These are phyloP conservation scores for Aspergillus avenaceus DNA, from an alignment of 495 filamentous ascomycete species.

Conservation along the genomic window DNA sequence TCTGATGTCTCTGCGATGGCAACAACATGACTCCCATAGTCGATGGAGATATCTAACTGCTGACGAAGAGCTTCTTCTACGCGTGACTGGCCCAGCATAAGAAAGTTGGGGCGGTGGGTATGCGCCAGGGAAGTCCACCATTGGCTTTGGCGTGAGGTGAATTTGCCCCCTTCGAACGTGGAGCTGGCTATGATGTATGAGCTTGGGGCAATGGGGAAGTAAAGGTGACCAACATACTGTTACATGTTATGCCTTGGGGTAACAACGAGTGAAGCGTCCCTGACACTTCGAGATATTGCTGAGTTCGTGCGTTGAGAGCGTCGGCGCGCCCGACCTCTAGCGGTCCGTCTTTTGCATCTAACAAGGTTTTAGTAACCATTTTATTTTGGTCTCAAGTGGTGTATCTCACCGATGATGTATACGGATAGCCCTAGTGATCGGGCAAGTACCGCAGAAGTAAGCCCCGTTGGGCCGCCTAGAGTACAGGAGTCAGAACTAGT, in stretches of 20 bases:
- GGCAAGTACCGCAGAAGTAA: not conserved
- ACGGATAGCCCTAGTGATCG: not conserved
- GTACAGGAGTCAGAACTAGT: not conserved
- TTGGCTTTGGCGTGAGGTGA: conserved; percentile 4
- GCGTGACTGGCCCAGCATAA: conserved; percentile 4
- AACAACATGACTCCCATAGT: not conserved
- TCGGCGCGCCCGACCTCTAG: conserved; percentile 1
- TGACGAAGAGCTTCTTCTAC: not conserved
- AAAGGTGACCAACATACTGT: conserved; percentile 6
- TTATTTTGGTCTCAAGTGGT: not conserved
- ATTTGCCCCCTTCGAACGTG: conserved; percentile 3
- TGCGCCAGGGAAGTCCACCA: conserved; percentile 4
- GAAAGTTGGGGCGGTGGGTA: conserved; percentile 5
- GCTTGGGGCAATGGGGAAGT: too few species aligned
- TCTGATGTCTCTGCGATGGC: not conserved
- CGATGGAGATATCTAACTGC: not conserved
- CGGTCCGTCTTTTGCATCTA: not conserved
- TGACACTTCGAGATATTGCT: conserved; percentile 1
- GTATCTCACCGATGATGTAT: not conserved
- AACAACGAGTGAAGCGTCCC: not conserved
- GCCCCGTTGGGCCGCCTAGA: not conserved
- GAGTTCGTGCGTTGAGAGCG: not conserved
- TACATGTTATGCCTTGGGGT: not conserved
- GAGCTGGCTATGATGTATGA: conserved; percentile 7
- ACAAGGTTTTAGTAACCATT: not conserved